Percentiles rank a stretch among this genome's conserved stretches.
Conservation (phyloP, 495 filamentous ascomycete genomes). For the Glutinoglossum americanum region DNA sequence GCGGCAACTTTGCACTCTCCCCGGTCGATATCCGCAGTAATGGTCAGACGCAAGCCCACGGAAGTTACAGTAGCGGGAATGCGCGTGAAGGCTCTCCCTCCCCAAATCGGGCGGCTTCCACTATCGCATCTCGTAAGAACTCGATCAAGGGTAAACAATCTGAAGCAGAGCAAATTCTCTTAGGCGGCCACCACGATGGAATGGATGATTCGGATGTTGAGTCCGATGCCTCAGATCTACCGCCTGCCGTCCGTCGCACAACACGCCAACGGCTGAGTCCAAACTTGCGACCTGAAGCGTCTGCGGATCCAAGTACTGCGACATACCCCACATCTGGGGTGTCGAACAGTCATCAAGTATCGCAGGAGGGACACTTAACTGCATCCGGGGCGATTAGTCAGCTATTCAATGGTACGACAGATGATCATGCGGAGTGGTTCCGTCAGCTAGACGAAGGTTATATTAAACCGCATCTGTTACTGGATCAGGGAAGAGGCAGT, state of each 20-base stretch:
- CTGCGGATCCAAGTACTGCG: neutral
- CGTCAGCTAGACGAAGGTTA: conserved; percentile 86
- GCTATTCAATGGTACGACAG: conserved; percentile 49
- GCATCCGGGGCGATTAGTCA: conserved; percentile 50
- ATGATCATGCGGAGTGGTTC: conserved; percentile 84
- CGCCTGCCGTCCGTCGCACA: conserved; percentile 12
- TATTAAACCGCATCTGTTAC: conserved; percentile 79
- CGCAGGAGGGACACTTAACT: conserved; percentile 13
- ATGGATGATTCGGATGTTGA: conserved; percentile 36
- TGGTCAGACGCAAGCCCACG: conserved; percentile 14
- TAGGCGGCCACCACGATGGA: conserved; percentile 26
- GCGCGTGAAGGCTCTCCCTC: conserved; percentile 9
- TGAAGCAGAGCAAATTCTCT: conserved; percentile 44
- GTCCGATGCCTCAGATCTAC: conserved; percentile 24
- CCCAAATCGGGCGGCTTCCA: conserved; percentile 13
- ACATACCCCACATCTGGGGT: neutral
- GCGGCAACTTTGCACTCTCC: conserved; percentile 18
- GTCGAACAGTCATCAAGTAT: neutral
- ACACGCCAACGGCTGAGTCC: conserved; percentile 9
- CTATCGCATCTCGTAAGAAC: conserved; percentile 28
- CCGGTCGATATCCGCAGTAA: conserved; percentile 19
- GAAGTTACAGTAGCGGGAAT: conserved; percentile 33
- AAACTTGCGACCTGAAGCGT: neutral
- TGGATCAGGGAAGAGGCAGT: conserved; percentile 42
- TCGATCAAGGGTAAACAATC: conserved; percentile 17